Evolutionary conservation across 805 yeast genomes (phyloP).

Genomic region (Lachancea quebecensis): DNA sequence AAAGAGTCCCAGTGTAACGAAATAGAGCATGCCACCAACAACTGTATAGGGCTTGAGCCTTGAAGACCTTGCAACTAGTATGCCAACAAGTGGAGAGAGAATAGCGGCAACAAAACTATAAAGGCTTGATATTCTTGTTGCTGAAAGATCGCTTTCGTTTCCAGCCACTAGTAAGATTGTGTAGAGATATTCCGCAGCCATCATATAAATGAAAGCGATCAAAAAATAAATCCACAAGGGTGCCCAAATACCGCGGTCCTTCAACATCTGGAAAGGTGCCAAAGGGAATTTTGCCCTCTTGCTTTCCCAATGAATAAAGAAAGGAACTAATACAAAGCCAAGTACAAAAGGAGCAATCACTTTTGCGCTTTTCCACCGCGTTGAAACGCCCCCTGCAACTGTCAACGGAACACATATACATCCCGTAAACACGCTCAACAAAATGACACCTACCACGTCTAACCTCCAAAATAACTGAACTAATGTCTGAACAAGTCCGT

Average conservation of each 20-base stretch:
- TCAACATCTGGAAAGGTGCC: conserved; percentile 51
- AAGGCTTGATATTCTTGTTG: conserved; percentile 50
- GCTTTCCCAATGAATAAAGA: conserved; percentile 52
- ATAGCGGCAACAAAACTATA: conserved; percentile 61
- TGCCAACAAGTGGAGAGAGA: conserved; percentile 51
- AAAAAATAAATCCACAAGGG: conserved; percentile 49
- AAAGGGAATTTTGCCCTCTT: conserved; percentile 52
- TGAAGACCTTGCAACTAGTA: conserved; percentile 41
- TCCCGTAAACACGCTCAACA: conserved; percentile 51
- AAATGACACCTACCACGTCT: conserved; percentile 55
- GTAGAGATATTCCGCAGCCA: conserved; percentile 65
- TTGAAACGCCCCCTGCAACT: conserved; percentile 56
- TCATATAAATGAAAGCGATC: conserved; percentile 54
- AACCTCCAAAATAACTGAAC: conserved; percentile 50
- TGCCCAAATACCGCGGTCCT: conserved; percentile 68
- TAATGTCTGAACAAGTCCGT: conserved; percentile 31
- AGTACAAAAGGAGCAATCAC: conserved; percentile 64
- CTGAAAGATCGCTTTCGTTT: conserved; percentile 40
- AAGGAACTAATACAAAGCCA: conserved; percentile 55
- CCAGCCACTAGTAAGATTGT: conserved; percentile 61
- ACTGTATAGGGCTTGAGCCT: conserved; percentile 54
- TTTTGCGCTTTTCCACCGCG: conserved; percentile 53
- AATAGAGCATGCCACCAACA: conserved; percentile 52
- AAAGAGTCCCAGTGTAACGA: conserved; percentile 50
- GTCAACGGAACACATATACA: conserved; percentile 56